Conservation (phyloP, 2,329 filamentous ascomycete genomes). For the Colletotrichum chlorophyti region DNA sequence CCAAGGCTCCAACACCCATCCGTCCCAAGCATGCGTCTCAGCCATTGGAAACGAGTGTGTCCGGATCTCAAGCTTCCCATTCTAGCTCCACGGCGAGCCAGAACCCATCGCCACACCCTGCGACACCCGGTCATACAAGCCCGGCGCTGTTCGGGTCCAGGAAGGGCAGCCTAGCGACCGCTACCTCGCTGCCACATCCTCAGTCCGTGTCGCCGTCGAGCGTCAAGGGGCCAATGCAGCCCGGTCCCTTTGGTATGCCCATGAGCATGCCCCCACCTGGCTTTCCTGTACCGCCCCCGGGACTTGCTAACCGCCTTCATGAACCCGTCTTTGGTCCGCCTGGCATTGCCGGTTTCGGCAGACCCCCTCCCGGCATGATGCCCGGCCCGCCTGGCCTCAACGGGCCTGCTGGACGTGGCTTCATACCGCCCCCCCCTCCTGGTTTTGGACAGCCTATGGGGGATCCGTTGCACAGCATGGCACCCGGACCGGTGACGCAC, state of each 20-base stretch:
- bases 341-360: slow-evolving; percentile 42
- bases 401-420: slow-evolving; percentile 49
- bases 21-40: slow-evolving; percentile 80
- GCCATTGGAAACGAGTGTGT: slow-evolving; percentile 76
- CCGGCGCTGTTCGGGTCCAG: slow-evolving; percentile 68
- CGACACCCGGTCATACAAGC: slow-evolving; percentile 70
- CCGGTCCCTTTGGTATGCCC: slow-evolving; percentile 60
- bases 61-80: slow-evolving; percentile 74
- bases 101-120: slow-evolving; percentile 64
- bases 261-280: slow-evolving; percentile 64
- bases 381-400: slow-evolving; percentile 60
- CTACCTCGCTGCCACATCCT: slow-evolving; percentile 38
- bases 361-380: slow-evolving; percentile 53
- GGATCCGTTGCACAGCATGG: slow-evolving; percentile 47
- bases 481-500: slow-evolving; percentile 61
- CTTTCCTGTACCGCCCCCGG: slow-evolving; percentile 44
- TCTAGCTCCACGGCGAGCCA: slow-evolving; percentile 62
- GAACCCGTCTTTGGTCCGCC: slow-evolving; percentile 54
- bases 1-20: slow-evolving; percentile 82
- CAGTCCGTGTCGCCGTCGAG: slow-evolving; percentile 71
- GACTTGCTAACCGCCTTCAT: slow-evolving; percentile 52
- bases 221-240: slow-evolving; percentile 49
- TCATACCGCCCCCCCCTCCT: slow-evolving; percentile 54
- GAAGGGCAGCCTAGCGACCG: slow-evolving; percentile 52
- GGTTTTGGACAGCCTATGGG: slow-evolving; percentile 56